These are phyloP conservation scores for Cladosporium sp. DNA, from an alignment of 2,329 filamentous ascomycete genomes.

Conservation along the genomic window DNA sequence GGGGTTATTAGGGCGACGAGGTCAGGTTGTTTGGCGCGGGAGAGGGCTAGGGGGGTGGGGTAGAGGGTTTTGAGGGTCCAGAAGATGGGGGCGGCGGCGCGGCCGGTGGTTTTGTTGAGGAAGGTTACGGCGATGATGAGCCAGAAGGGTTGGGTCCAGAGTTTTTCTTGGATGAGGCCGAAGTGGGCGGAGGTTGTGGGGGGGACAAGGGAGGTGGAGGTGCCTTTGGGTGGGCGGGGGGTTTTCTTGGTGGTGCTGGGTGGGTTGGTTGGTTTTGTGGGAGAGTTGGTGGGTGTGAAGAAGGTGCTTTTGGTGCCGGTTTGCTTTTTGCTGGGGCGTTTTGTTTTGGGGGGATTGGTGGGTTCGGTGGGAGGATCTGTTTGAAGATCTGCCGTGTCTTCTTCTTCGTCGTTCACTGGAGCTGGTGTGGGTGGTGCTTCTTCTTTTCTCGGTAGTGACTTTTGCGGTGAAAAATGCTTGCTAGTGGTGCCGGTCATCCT, in stretches of 20 bases:
- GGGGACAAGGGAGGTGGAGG: constrained; percentile 57
- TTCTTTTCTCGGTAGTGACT: constrained; percentile 6
- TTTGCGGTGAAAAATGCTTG: constrained; percentile 28
- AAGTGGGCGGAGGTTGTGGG: constrained; percentile 60
- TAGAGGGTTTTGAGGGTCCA: constrained; percentile 63
- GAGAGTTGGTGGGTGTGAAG: constrained; percentile 13
- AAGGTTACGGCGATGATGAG: constrained; percentile 80
- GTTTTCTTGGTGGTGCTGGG: constrained; percentile 25
- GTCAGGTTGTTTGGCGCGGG: constrained; percentile 50
- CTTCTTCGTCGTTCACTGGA: not conserved
- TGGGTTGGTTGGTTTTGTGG: constrained; percentile 10
- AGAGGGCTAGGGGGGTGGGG: constrained; percentile 61
- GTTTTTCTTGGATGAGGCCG: constrained; percentile 77
- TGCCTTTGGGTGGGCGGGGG: constrained; percentile 24
- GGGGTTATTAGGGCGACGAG: constrained; percentile 61
- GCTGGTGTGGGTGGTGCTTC: not conserved
- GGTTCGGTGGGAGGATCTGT: not conserved
- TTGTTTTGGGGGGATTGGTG: not conserved
- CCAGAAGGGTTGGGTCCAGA: constrained; percentile 70
- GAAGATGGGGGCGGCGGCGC: constrained; percentile 70
- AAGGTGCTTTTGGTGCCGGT: constrained; percentile 27
- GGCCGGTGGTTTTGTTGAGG: constrained; percentile 73
- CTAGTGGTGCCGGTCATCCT: constrained; percentile 31
- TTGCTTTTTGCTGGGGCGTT: constrained; percentile 13
- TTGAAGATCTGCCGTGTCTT: not conserved